Conservation (phyloP, 345 rosid species). For the Citrus unshiu region DNA sequence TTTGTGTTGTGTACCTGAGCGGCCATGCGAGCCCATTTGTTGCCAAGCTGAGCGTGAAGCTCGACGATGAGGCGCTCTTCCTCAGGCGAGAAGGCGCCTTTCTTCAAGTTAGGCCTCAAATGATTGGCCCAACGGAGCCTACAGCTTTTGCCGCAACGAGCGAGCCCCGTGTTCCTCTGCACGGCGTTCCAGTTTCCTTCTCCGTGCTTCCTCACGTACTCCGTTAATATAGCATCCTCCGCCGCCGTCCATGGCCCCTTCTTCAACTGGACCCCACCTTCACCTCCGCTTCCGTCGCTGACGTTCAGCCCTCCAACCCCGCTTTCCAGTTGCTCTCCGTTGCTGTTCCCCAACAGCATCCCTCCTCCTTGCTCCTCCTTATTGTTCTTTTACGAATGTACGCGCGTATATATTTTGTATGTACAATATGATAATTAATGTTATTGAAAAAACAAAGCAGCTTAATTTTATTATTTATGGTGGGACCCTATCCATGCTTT, state of each 20-base stretch:
- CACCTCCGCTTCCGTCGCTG: conserved; percentile 19
- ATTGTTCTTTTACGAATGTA: neutral
- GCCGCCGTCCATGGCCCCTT: conserved; percentile 63
- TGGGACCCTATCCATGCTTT: neutral
- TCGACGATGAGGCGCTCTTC: conserved; percentile 55
- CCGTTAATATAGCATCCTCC: conserved; percentile 46
- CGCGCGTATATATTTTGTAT: no score
- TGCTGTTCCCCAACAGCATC: conserved; percentile 2
- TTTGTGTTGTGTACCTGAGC: conserved; percentile 33
- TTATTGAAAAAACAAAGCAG: no score
- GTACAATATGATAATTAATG: no score
- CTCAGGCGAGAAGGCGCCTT: conserved; percentile 46
- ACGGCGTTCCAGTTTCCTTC: conserved; percentile 67
- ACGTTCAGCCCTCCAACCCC: conserved; percentile 15
- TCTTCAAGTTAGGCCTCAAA: conserved; percentile 47
- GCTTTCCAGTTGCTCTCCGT: conserved; percentile 26
- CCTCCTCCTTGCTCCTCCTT: neutral
- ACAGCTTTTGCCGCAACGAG: conserved; percentile 61
- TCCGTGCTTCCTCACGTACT: conserved; percentile 48
- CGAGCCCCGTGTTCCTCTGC: conserved; percentile 53
- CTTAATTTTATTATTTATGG: neutral
- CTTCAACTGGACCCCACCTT: conserved; percentile 30
- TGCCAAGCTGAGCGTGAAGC: conserved; percentile 53
- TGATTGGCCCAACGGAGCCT: conserved; percentile 64
- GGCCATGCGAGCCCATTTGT: conserved; percentile 71